Evolutionary conservation across 2,329 filamentous ascomycete species (phyloP), one percentile per base, ranked within the genome.

Genomic region (Seiridium unicorne): DNA sequence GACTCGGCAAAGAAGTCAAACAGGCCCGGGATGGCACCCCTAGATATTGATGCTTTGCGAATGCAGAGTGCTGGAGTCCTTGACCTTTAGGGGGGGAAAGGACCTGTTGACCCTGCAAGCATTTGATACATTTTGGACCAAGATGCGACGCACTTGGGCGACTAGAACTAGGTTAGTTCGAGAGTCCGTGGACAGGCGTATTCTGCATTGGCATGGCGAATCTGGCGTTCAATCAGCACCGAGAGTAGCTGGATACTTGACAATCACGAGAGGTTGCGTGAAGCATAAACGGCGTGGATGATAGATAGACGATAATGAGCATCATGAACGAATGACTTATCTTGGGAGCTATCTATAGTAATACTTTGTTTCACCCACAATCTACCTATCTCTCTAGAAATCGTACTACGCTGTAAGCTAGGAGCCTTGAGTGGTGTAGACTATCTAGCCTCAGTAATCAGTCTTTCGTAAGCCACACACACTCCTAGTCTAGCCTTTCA

Each of bases 1-100:
- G 87, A 89, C 62, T 57, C 64, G 1, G 67, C 71, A 32, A 76
- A 72, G 63, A 57, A 48, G 32, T 70, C 69, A 53, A 66, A 51
- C 60, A 70, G 69, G 48, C 49, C 53, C 44, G 8, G 48, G 36
- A 6, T n/a, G 34, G n/a, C 9, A 10, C n/a, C 9, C n/a, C 62
- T 55, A 34, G 57, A 44, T 35, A n/a, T 44, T 31, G 51, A 55
- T 11, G 8, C 35, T 18, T 32, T 34, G 5, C 8, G 26, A 35
- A 9, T 31, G 31, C 18, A 35, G 10, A 38, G n/a, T 13, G 51
- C 51, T 44, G 51, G 36, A 55, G 8, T 55, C 11, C 40, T 34
- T 58, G 51, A 53, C 55, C 54, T 44, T 49, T 4, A 47, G 26
- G 32, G n/a, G 44, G 40, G 44, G 34, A 51, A 53, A 60, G 53